Evolutionary conservation across 805 yeast genomes (phyloP).

Genomic region (Scheffersomyces coipomensis): DNA sequence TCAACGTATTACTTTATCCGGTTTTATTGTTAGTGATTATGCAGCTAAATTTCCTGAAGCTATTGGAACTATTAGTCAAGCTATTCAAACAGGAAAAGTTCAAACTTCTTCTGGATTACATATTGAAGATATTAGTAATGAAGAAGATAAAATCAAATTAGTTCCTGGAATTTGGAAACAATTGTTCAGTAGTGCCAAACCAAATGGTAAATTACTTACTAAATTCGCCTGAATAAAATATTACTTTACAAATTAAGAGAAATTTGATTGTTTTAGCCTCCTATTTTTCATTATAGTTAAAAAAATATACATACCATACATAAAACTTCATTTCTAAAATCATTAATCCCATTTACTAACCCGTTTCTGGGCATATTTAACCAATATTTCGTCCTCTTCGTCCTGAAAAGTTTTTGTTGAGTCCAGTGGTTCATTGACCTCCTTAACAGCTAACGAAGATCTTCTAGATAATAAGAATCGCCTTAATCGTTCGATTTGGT

Average conservation of each 20-base stretch:
- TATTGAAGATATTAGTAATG: conserved; percentile 41
- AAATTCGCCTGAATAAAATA: conserved; percentile 30
- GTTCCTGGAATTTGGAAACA: conserved; percentile 51
- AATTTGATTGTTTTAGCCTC: too few relatives aligned
- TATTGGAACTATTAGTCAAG: conserved; percentile 28
- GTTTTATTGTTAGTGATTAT: conserved; percentile 52
- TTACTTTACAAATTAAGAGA: too few relatives aligned
- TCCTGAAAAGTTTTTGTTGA: conserved; percentile 12
- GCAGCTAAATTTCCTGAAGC: conserved; percentile 36
- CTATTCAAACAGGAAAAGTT: conserved; percentile 42
- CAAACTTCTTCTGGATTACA: conserved; percentile 30
- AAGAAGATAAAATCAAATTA: conserved; percentile 30
- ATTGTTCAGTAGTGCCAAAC: conserved; percentile 42
- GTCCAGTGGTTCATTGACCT: conserved; percentile 14
- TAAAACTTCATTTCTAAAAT: not conserved
- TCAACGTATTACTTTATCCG: conserved; percentile 51
- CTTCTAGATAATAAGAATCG: conserved; percentile 33
- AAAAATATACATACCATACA: too few relatives aligned
- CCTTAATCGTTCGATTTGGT: conserved; percentile 30
- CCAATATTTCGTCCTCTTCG: conserved; percentile 25
- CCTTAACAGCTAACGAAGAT: conserved; percentile 18
- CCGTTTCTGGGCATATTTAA: conserved; percentile 30
- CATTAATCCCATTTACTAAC: conserved; percentile 14
- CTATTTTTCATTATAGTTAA: too few relatives aligned
- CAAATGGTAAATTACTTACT: conserved; percentile 50